Base-by-base conservation (phyloP, 129 eudicot genomes). In the Saussurea involucrata region DNA sequence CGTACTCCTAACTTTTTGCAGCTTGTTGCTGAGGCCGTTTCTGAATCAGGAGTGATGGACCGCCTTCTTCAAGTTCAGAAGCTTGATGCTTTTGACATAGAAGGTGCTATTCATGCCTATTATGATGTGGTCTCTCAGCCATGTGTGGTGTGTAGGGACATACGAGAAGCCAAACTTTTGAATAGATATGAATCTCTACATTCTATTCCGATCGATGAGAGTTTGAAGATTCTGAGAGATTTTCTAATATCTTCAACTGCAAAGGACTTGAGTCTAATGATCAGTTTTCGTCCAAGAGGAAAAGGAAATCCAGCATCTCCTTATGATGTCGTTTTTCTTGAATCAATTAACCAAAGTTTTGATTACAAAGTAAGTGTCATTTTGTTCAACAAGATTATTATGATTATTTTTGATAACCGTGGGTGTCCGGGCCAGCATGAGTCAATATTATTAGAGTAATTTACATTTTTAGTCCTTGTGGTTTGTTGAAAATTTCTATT, bases 21-120 rank as follows among this genome's bases (percentile, higher is more conserved):
- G 65, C 98, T 94, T 60, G 83, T 94, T 53, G 83, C 89, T 2
- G 93, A 89, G 49, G 82, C 96, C 10, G 74, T 89, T 72, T 83
- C 10, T 17, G 79, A 76, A 21, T 87, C 95, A 44, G 84, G 92
- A 20, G 75, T 87, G 60, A 65, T 94, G 74, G 83, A 86, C 66
- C 88, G 86, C 60, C 89, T 91, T 83, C 88, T 91, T 42, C 87
- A 89, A 79, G 92, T 86, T 36, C 98, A 94, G 76, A 94, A 87
- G 83, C 97, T 94, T 36, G 98, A 94, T 76, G 66, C 20, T 12
- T 15, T 83, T 73, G 98, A 91, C 82, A 81, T 94, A 13, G 98
- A 94, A 89, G 98, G 98, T 21, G 98, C 92, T 18, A 91, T 94
- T 86, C 98, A 94, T 85, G 97, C 93, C 1, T 94, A 94, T 83